Evolutionary conservation across 2,329 filamentous ascomycete species (phyloP).

Genomic region (Herpomyces periplanetae): DNA sequence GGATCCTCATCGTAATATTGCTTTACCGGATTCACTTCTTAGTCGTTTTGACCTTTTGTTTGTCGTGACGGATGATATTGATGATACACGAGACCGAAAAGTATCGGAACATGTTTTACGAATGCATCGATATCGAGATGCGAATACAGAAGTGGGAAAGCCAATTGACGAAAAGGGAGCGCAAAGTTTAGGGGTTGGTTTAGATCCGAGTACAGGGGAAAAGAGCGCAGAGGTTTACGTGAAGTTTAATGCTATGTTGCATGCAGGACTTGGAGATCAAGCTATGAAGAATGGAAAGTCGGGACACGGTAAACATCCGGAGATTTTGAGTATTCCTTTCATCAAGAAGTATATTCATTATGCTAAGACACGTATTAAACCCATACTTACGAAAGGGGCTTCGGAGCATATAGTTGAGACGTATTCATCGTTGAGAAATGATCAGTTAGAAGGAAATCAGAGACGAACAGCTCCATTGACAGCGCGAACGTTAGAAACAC

Average conservation of each 20-base stretch:
- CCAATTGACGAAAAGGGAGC: slow-evolving; percentile 57
- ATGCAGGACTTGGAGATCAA: slow-evolving; percentile 47
- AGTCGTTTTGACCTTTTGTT: slow-evolving; percentile 96
- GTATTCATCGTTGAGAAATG: slow-evolving; percentile 71
- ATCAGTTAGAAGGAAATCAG: slow-evolving; percentile 77
- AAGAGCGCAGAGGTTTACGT: slow-evolving; percentile 89
- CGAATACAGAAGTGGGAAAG: slow-evolving; percentile 67
- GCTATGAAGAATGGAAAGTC: too few species aligned
- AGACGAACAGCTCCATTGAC: slow-evolving; percentile 78
- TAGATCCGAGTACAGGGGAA: slow-evolving; percentile 47
- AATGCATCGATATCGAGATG: slow-evolving; percentile 80
- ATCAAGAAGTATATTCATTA: slow-evolving; percentile 99
- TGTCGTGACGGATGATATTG: slow-evolving; percentile 88
- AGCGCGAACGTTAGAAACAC: slow-evolving; percentile 73
- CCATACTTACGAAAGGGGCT: slow-evolving; percentile 54
- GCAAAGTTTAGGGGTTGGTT: slow-evolving; percentile 52
- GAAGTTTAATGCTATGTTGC: slow-evolving; percentile 82
- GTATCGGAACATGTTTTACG: slow-evolving; percentile 85
- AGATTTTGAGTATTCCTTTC: slow-evolving; percentile 79
- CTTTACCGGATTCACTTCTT: slow-evolving; percentile 67
- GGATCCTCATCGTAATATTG: slow-evolving; percentile 93
- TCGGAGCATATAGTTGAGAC: slow-evolving; percentile 64
- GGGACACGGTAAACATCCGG: slow-evolving; percentile 33
- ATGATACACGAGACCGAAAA: slow-evolving; percentile 57
- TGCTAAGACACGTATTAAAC: slow-evolving; percentile 63